Evolutionary conservation across 2,329 filamentous ascomycete species (phyloP).

Genomic region (Exophiala alcalophila): DNA sequence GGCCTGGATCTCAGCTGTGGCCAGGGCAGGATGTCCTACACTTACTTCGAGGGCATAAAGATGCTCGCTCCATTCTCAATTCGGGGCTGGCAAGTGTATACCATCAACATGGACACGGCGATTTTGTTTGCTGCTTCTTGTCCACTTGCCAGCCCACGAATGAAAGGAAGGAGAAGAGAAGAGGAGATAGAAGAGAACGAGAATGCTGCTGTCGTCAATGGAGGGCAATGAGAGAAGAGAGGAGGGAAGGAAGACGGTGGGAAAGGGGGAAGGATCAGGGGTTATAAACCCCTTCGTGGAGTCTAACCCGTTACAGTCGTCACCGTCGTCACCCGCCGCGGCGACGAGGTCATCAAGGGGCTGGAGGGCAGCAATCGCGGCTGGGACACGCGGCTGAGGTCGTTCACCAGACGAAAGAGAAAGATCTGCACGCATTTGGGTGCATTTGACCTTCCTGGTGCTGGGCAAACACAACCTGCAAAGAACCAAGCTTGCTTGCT

Average conservation of each 20-base stretch:
- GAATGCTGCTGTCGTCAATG: neutral
- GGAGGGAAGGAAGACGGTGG: neutral
- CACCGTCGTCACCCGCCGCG: neutral
- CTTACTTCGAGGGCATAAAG: neutral
- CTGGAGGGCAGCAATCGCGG: constrained; percentile 6
- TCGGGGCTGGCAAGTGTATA: neutral
- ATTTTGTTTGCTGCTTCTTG: neutral
- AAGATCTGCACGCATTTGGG: too few relatives aligned
- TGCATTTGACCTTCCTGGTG: too few relatives aligned
- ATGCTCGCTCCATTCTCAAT: neutral
- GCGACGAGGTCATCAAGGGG: constrained; percentile 1
- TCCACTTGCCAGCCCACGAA: neutral
- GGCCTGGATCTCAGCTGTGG: neutral
- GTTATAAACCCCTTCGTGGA: neutral
- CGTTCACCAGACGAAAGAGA: too few relatives aligned
- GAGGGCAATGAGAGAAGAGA: neutral
- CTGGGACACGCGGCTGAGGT: constrained; percentile 10
- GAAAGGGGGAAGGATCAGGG: neutral
- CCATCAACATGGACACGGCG: too few relatives aligned
- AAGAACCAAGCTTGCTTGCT: too few relatives aligned
- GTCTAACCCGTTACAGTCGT: constrained; percentile 8
- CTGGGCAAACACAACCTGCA: too few relatives aligned
- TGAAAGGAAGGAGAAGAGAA: neutral
- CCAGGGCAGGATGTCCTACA: neutral
- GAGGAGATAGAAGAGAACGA: neutral